Conservation (phyloP, 2,329 filamentous ascomycete species). For the Neofusicoccum laricinum region DNA sequence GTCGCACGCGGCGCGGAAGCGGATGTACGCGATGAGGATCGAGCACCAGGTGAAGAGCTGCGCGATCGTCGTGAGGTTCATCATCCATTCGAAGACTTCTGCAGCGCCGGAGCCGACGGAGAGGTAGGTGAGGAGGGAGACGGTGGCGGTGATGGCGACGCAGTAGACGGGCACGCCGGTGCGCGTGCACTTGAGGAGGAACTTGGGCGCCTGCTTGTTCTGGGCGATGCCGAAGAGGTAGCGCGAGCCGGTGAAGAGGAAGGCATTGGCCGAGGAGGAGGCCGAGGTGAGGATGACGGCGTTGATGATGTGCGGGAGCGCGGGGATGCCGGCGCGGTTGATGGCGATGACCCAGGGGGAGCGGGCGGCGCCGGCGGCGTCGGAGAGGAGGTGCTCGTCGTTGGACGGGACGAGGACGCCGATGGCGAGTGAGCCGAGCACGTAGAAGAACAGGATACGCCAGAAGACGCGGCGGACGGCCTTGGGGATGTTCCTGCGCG, state of each 20-base stretch:
- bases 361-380: conserved; percentile 32
- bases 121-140: conserved; percentile 57
- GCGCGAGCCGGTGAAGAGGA: conserved; percentile 55
- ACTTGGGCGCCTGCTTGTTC: conserved; percentile 51
- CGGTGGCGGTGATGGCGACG: conserved; percentile 44
- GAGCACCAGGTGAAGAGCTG: conserved; percentile 30
- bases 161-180: conserved; percentile 41
- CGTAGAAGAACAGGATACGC: conserved; percentile 57
- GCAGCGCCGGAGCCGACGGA: conserved; percentile 31
- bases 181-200: conserved; percentile 50
- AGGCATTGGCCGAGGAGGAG: conserved; percentile 67
- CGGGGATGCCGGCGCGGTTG: conserved; percentile 62
- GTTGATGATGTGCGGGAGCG: conserved; percentile 71
- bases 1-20: conserved; percentile 25
- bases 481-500: conserved; percentile 49
- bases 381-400: conserved; percentile 49
- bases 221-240: conserved; percentile 50
- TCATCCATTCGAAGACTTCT: conserved; percentile 32
- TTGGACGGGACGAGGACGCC: conserved; percentile 59
- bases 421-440: conserved; percentile 50
- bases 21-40: conserved; percentile 27
- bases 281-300: conserved; percentile 72
- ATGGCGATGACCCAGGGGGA: conserved; percentile 62
- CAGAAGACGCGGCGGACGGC: conserved; percentile 55
- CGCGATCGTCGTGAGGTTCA: conserved; percentile 29